Conservation (phyloP, 306 rosid genomes). For the Purshia tridentata region DNA sequence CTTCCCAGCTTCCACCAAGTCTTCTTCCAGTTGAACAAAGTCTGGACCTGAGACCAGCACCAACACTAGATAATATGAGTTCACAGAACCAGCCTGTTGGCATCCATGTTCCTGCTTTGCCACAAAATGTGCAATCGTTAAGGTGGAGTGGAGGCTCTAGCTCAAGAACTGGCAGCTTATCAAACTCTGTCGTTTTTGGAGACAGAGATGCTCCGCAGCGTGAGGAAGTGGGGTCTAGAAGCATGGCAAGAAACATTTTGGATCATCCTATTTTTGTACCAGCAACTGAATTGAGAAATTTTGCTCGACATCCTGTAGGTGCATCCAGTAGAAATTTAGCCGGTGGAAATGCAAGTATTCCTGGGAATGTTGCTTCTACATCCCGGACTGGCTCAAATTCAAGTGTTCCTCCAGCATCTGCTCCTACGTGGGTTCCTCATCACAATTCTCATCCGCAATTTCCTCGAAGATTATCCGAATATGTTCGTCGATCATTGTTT, state of each 20-base stretch:
- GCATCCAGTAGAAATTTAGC: constrained; percentile 35
- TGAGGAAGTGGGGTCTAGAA: constrained; percentile 60
- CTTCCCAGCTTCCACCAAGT: constrained; percentile 48
- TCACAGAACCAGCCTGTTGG: constrained; percentile 61
- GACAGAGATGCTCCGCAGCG: constrained; percentile 49
- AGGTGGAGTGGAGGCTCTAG: constrained; percentile 73
- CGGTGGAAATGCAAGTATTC: constrained; percentile 47
- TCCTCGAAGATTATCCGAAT: constrained; percentile 76
- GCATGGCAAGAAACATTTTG: constrained; percentile 51
- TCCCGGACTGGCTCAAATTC: constrained; percentile 51
- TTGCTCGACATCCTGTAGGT: constrained; percentile 45
- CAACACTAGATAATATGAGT: constrained; percentile 50
- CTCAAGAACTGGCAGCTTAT: constrained; percentile 53
- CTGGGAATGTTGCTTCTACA: constrained; percentile 71
- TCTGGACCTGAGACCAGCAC: constrained; percentile 56
- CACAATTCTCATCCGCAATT: constrained; percentile 60
- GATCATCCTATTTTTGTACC: constrained; percentile 73
- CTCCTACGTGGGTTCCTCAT: constrained; percentile 64
- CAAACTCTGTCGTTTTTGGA: constrained; percentile 42
- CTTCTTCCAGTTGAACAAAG: constrained; percentile 53
- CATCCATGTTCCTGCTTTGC: constrained; percentile 56
- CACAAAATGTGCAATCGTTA: constrained; percentile 57
- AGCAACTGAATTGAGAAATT: constrained; percentile 60
- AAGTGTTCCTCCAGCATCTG: constrained; percentile 55
- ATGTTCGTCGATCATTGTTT: constrained; percentile 71